Evolutionary conservation across 73 alveolate genomes (phyloP).

Genomic region (Tetrahymena elliotti): DNA sequence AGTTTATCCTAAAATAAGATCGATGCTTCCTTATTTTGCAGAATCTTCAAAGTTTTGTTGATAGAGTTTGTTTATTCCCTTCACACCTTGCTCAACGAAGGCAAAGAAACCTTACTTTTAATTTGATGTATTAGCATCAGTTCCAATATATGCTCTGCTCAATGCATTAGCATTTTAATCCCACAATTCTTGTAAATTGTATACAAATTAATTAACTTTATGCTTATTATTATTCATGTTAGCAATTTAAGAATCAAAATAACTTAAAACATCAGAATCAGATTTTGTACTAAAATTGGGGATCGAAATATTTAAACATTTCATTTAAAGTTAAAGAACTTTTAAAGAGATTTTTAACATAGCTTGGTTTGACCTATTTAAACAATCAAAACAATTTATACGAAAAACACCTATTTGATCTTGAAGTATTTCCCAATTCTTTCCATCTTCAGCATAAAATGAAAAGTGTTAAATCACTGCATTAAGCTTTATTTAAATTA

Average conservation of each 20-base stretch:
- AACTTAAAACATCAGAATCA: neutral
- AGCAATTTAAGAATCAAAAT: neutral
- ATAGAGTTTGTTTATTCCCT: conserved; percentile 51
- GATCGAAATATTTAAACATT: neutral
- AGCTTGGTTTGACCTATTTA: conserved; percentile 83
- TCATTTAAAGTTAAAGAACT: neutral
- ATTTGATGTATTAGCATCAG: neutral
- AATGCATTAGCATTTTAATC: neutral
- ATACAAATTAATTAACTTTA: neutral
- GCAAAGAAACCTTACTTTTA: neutral
- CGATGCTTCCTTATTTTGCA: conserved; percentile 55
- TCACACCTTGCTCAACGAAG: neutral
- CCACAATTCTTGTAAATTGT: neutral
- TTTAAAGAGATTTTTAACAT: neutral
- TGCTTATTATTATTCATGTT: neutral
- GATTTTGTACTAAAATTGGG: neutral
- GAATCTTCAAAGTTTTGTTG: conserved; percentile 66
- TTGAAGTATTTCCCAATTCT: conserved; percentile 50
- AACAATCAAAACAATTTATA: conserved; percentile 91
- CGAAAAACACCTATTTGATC: conserved; percentile 79
- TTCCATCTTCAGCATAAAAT: conserved; percentile 41
- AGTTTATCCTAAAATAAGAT: conserved; percentile 51
- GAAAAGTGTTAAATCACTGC: conserved; percentile 7
- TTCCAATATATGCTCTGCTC: neutral
- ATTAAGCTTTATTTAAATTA: conserved; percentile 46